Conservation (phyloP, 169 alveolate species). For the Plasmodium fragile region DNA sequence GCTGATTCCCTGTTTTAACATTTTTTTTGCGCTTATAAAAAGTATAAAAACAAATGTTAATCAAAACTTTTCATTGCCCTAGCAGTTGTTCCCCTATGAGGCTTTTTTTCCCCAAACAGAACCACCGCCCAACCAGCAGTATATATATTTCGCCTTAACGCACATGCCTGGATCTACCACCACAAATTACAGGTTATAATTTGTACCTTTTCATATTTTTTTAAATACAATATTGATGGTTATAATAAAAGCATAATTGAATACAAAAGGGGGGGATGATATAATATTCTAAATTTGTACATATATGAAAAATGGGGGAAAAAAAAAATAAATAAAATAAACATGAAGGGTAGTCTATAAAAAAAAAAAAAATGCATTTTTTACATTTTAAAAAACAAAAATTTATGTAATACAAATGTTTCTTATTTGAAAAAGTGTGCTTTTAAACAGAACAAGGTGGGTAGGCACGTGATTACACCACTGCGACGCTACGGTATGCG, state of each 20-base stretch:
- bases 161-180: neutral
- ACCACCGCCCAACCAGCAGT: neutral
- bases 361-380: neutral
- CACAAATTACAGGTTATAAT: neutral
- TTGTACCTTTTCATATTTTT: neutral
- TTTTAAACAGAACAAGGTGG: neutral
- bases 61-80: neutral
- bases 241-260: neutral
- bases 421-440: neutral
- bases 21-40: neutral
- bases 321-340: neutral
- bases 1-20: neutral
- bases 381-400: conserved; percentile 18
- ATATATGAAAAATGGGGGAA: neutral
- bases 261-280: neutral
- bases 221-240: conserved; percentile 5
- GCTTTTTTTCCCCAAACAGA: neutral
- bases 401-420: neutral
- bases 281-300: neutral
- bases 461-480: neutral
- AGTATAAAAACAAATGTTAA: neutral
- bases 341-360: neutral
- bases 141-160: neutral
- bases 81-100: neutral
- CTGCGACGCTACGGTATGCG: neutral